Evolutionary conservation across 2,329 filamentous ascomycete genomes (phyloP).

Genomic region (Colletotrichum karsti): DNA sequence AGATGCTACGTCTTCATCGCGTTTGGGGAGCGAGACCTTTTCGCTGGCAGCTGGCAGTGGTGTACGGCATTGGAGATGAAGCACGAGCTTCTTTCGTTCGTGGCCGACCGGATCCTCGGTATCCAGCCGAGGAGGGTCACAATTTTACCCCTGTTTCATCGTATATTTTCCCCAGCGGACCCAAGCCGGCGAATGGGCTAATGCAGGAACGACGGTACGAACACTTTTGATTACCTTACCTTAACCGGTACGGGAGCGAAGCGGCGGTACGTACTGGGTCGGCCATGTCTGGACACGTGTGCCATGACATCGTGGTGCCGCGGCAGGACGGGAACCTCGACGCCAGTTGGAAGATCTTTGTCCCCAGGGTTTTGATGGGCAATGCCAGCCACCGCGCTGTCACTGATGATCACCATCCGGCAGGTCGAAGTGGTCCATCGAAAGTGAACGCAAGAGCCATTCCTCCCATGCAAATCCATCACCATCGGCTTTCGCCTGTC

Average conservation of each 20-base stretch:
- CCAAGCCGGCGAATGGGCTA: conserved; percentile 25
- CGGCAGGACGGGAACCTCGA: background rate
- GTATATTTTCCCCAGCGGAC: conserved; percentile 25
- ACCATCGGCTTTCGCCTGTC: conserved; percentile 8
- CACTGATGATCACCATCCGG: background rate
- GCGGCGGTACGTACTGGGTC: conserved; percentile 1
- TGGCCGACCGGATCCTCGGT: conserved; percentile 25
- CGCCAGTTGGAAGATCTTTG: background rate
- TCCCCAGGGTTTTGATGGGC: background rate
- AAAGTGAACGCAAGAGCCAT: background rate
- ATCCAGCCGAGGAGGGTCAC: conserved; percentile 27
- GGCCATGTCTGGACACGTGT: conserved; percentile 16
- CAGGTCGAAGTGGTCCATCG: background rate
- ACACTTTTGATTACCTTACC: conserved; percentile 17
- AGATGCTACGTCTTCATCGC: background rate
- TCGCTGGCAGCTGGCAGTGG: background rate
- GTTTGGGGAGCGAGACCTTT: background rate
- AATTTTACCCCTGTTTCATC: conserved; percentile 31
- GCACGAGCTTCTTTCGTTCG: conserved; percentile 17
- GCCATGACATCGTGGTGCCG: conserved; percentile 21
- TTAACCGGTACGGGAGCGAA: background rate
- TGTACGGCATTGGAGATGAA: background rate
- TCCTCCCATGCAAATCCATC: background rate
- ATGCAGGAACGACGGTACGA: conserved; percentile 30
- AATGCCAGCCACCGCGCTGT: background rate